A percentile compares a stretch with the other conserved stretches of the same genome.
phyloP scores from a whole-genome alignment of 305 asterid species.

The Plantago rigida region DNA sequence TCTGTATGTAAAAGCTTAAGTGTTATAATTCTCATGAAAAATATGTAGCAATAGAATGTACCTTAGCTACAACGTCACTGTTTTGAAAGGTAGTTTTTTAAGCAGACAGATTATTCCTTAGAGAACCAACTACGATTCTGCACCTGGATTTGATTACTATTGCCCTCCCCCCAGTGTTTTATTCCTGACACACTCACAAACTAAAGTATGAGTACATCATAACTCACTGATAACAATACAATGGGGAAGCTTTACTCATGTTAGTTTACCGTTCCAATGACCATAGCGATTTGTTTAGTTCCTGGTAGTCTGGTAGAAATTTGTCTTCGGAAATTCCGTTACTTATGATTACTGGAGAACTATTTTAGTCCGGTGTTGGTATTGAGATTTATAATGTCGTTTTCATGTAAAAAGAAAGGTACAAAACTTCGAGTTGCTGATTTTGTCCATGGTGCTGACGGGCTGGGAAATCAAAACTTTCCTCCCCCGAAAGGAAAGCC shows the following conservation, averaged over 20 bases:
- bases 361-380: conserved; percentile 3
- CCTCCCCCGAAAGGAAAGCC: conserved; percentile 78
- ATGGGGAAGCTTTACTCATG: conserved; percentile 4
- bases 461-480: conserved; percentile 95
- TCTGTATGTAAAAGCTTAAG: not conserved
- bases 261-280: conserved; percentile 20
- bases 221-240: not conserved
- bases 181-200: conserved; percentile 5
- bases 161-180: not conserved
- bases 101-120: not conserved
- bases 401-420: conserved; percentile 59
- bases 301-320: not conserved
- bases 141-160: conserved; percentile 7
- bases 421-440: conserved; percentile 90
- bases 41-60: not conserved
- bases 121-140: not conserved
- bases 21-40: not conserved
- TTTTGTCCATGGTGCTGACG: conserved; percentile 95
- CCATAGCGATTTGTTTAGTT: conserved; percentile 3
- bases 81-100: not conserved
- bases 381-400: conserved; percentile 22
- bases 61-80: not conserved
- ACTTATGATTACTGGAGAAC: conserved; percentile 9
- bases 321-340: not conserved
- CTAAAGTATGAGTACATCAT: conserved; percentile 3